Conservation (phyloP, 306 rosid species). For the Dalbergia cultrata region DNA sequence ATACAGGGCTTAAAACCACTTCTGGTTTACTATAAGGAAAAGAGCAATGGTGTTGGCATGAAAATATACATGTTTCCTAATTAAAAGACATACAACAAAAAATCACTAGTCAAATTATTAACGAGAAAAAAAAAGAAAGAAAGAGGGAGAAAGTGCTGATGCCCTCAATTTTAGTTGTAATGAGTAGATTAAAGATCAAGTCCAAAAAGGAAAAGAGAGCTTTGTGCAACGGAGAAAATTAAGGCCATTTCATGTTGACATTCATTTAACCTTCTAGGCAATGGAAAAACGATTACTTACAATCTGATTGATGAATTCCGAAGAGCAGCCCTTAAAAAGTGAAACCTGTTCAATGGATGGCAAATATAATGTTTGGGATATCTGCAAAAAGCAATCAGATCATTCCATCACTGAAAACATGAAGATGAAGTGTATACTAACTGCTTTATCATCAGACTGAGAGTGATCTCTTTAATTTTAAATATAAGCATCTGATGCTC, state of each 20-base stretch:
- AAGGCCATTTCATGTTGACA: slow-evolving; percentile 25
- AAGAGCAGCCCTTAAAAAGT: slow-evolving; percentile 80
- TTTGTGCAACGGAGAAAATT: background rate
- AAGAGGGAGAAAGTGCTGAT: slow-evolving; percentile 9
- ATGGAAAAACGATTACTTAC: slow-evolving; percentile 57
- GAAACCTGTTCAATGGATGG: slow-evolving; percentile 66
- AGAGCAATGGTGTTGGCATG: background rate
- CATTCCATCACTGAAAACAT: background rate
- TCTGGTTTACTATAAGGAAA: slow-evolving; percentile 2
- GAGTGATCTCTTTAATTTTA: slow-evolving; percentile 5
- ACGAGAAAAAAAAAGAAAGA: background rate
- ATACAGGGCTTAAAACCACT: background rate
- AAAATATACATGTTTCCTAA: background rate
- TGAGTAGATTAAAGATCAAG: slow-evolving; percentile 30
- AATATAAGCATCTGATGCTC: slow-evolving; percentile 1
- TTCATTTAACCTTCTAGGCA: slow-evolving; percentile 8
- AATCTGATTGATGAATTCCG: slow-evolving; percentile 93
- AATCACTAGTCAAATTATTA: background rate
- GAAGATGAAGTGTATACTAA: background rate
- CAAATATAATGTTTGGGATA: slow-evolving; percentile 81
- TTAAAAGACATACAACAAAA: background rate
- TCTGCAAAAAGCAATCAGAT: slow-evolving; percentile 60
- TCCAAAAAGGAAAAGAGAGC: slow-evolving; percentile 23
- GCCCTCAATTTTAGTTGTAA: slow-evolving; percentile 28
- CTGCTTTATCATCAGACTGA: slow-evolving; percentile 3